Evolutionary conservation across 345 rosid genomes (phyloP).

Genomic region (Ceriops zippeliana): DNA sequence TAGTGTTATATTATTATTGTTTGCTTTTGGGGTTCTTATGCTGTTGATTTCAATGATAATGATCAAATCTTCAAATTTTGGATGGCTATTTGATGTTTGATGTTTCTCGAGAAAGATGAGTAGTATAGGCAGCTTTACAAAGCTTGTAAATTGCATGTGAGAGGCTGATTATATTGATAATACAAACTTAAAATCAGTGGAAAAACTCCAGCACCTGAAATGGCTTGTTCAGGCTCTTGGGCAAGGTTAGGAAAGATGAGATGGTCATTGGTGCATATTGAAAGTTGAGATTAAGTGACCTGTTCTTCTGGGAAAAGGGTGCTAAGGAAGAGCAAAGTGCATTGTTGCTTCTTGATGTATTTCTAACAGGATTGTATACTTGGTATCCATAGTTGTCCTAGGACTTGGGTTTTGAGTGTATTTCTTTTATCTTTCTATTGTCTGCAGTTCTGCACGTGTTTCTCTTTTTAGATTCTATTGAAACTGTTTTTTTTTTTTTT

Average conservation of each 20-base stretch:
- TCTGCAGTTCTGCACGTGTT: not conserved
- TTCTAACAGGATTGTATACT: not conserved
- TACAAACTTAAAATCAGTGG: too few relatives aligned
- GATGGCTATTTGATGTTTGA: not conserved
- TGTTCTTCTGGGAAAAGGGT: not conserved
- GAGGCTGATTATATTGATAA: too few relatives aligned
- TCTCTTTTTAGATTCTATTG: not conserved
- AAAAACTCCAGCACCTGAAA: too few relatives aligned
- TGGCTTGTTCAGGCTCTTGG: too few relatives aligned
- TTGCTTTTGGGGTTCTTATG: not conserved
- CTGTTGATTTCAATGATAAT: not conserved
- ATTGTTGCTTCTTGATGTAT: not conserved
- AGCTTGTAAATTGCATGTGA: too few relatives aligned
- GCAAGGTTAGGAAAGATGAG: slow-evolving; percentile 1
- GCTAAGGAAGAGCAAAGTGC: not conserved
- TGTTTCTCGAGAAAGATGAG: not conserved
- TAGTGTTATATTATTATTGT: not conserved
- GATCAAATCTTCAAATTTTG: not conserved
- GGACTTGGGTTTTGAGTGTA: not conserved
- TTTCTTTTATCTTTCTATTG: not conserved
- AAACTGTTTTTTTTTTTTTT: not conserved
- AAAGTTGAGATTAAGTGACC: not conserved
- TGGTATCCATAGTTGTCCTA: too few relatives aligned
- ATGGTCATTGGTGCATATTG: too few relatives aligned
- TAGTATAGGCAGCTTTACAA: too few relatives aligned